Conservation (phyloP, 768 basidiomycete genomes). For the Termitomyces eurrhizus region DNA sequence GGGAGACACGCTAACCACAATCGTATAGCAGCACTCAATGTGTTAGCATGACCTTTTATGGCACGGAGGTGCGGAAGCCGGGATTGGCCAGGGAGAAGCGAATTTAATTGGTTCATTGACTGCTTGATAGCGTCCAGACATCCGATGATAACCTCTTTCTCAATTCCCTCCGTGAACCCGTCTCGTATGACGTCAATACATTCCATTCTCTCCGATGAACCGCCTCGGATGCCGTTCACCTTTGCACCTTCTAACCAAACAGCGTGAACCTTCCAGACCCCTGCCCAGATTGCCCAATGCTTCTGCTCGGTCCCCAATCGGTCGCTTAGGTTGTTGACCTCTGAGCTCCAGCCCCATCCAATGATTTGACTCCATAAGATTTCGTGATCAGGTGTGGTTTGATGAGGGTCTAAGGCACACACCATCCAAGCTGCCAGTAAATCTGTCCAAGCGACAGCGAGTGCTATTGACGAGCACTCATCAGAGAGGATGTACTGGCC, state of each 20-base stretch:
- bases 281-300: conserved; percentile 39
- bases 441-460: conserved; percentile 49
- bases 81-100: conserved; percentile 12
- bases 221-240: conserved; percentile 66
- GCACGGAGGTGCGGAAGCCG: conserved; percentile 19
- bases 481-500: conserved; percentile 41
- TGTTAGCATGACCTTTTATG: conserved; percentile 30
- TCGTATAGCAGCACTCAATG: conserved; percentile 48
- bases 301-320: conserved; percentile 27
- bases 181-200: conserved; percentile 30
- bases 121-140: conserved; percentile 30
- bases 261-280: conserved; percentile 51
- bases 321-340: conserved; percentile 39
- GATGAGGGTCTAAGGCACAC: conserved; percentile 89
- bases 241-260: conserved; percentile 77
- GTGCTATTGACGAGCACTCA: conserved; percentile 29
- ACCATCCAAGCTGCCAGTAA: conserved; percentile 70
- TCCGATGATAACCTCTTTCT: conserved; percentile 31
- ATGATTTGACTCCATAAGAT: conserved; percentile 85
- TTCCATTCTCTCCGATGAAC: conserved; percentile 55
- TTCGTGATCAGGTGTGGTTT: conserved; percentile 81
- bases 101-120: conserved; percentile 22
- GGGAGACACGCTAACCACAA: conserved; percentile 65
- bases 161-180: conserved; percentile 38
- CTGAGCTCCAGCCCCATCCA: conserved; percentile 73